Evolutionary conservation across 2,329 filamentous ascomycete species (phyloP).

Genomic region (Hypomyces perniciosus): DNA sequence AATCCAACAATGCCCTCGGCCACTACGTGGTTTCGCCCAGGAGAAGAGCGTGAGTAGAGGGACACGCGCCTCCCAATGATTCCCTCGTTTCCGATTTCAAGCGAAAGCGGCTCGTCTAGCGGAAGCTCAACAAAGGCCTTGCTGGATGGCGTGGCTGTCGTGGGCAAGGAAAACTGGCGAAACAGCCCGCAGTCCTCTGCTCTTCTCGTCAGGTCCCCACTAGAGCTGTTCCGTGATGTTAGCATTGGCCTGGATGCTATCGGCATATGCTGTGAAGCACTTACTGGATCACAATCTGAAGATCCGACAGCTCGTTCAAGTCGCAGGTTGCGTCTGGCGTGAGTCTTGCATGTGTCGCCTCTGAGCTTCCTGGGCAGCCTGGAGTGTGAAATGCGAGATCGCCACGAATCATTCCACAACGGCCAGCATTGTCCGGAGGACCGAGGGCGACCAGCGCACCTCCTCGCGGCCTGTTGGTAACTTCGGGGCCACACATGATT

Average conservation of each 20-base stretch:
- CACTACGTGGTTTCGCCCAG: slow-evolving; percentile 26
- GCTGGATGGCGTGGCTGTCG: slow-evolving; percentile 7
- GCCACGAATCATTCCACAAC: slow-evolving; percentile 17
- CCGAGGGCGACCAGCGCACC: slow-evolving; percentile 42
- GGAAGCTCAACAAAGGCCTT: slow-evolving; percentile 27
- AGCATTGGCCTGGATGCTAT: neutral
- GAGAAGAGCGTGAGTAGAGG: slow-evolving; percentile 23
- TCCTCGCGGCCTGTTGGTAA: slow-evolving; percentile 34
- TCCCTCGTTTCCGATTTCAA: slow-evolving; percentile 39
- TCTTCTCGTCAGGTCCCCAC: slow-evolving; percentile 37
- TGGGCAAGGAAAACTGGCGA: slow-evolving; percentile 30
- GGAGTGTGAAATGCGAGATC: slow-evolving; percentile 41
- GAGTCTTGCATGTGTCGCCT: slow-evolving; percentile 39
- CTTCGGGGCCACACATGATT: slow-evolving; percentile 41
- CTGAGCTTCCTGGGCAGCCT: slow-evolving; percentile 29
- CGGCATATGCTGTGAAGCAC: slow-evolving; percentile 12
- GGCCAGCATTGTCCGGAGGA: slow-evolving; percentile 18
- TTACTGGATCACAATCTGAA: slow-evolving; percentile 42
- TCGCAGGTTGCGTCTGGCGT: slow-evolving; percentile 24
- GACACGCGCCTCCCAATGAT: slow-evolving; percentile 46
- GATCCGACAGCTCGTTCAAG: slow-evolving; percentile 15
- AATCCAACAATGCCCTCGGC: slow-evolving; percentile 48
- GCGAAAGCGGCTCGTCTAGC: slow-evolving; percentile 33
- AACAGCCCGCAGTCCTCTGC: slow-evolving; percentile 38
- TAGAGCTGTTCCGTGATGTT: slow-evolving; percentile 24